Conservation (phyloP, 345 rosid species). For the Eucalyptus rudis region DNA sequence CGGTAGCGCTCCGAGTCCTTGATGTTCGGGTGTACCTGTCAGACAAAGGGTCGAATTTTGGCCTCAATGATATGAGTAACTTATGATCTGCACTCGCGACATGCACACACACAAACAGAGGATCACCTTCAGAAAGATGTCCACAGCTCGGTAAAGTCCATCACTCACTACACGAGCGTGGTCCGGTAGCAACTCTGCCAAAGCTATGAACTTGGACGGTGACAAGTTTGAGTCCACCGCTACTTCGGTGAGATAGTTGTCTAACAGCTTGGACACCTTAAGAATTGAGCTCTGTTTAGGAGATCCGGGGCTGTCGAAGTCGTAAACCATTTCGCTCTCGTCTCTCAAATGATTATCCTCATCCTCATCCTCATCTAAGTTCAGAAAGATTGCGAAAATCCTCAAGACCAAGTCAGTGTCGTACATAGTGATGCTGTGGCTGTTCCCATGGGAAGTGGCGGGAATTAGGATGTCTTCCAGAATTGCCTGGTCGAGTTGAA, state of each 20-base stretch:
- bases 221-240: constrained; percentile 67
- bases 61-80: not conserved
- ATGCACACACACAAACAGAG: not conserved
- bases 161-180: constrained; percentile 88
- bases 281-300: constrained; percentile 92
- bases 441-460: constrained; percentile 34
- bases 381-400: constrained; percentile 77
- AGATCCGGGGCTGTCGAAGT: constrained; percentile 86
- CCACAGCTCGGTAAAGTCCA: constrained; percentile 87
- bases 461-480: constrained; percentile 96
- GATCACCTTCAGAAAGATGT: constrained; percentile 78
- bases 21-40: constrained; percentile 80
- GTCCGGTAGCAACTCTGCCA: constrained; percentile 86
- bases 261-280: constrained; percentile 87
- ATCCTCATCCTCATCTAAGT: constrained; percentile 76
- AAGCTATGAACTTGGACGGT: constrained; percentile 71
- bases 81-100: not conserved
- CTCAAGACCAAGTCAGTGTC: constrained; percentile 80
- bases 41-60: not conserved
- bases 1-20: constrained; percentile 85
- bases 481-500: constrained; percentile 93
- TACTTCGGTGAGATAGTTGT: constrained; percentile 83
- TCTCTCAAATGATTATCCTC: constrained; percentile 45
- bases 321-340: constrained; percentile 73
- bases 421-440: constrained; percentile 36